Base-by-base conservation (phyloP, 2,329 filamentous ascomycete species). In the Sporothrix curviconia region DNA sequence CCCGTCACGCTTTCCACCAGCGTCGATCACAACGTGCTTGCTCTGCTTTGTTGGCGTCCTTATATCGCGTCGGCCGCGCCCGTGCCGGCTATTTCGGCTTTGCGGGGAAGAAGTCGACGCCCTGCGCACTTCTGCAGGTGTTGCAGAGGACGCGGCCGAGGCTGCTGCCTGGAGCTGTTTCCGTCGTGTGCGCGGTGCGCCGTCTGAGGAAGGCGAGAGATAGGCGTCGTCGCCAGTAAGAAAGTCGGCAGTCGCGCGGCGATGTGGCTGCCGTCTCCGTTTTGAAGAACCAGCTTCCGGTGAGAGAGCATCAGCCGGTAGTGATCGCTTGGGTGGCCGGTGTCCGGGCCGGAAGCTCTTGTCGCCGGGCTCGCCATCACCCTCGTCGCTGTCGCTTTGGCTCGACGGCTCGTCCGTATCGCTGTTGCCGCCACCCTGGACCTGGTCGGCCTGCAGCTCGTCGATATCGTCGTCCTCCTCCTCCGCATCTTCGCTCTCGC, bases 121-220 rank as follows among this genome's bases (percentile, higher is more conserved):
- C 8, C 28, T 32, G 28, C 28, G 28, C 6, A 32, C n/a, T 32
- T 5, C 28, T 32, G 52, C 11, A 7, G 39, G 24, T 2, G 39
- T 15, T 25, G 24, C 28, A 24, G 24, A 12, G 17, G 14, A 19
- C 42, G 40, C 8, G 9, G 6, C 37, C 17, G 44, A 32, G 28
- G 47, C 47, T 9, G 24, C 47, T n/a, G 47, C n/a, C n/a, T 28
- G 50, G 11, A 37, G 49, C 12, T n/a, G n/a, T n/a, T 42, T 39
- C 25, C 7, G 19, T 3, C 43, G 37, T 25, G 32, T 43, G n/a
- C 32, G 55, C 3, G 50, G 39, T 12, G 44, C 54, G 6, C 30
- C 36, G 12, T 61, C 56, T 0, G 61, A 61, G 0, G 52, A 36
- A 4, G 60, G 61, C 7, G 61, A 61, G 15, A 56, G 53, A 28